These are phyloP conservation scores for Trichophyton rubrum DNA, from an alignment of 2,329 filamentous ascomycete species.

Conservation along the genomic window DNA sequence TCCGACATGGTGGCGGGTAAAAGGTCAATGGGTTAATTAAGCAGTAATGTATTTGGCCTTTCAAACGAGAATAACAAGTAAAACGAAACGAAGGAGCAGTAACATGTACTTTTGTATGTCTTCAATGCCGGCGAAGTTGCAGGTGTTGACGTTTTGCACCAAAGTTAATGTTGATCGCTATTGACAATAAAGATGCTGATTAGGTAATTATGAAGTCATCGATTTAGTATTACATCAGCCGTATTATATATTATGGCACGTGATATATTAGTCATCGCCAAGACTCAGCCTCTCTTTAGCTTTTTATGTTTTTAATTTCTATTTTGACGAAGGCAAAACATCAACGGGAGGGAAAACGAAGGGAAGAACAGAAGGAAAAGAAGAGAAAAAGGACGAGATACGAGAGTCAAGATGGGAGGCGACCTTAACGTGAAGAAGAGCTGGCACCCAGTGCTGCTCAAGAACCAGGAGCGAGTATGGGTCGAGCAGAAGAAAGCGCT, in stretches of 20 bases:
- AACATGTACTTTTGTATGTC: neutral
- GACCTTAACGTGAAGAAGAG: constrained; percentile 92
- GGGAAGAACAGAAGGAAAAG: neutral
- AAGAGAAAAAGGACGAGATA: neutral
- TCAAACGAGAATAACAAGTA: neutral
- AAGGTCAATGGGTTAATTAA: neutral
- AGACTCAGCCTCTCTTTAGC: neutral
- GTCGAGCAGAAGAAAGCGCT: constrained; percentile 85
- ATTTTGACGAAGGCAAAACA: neutral
- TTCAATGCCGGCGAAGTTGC: neutral
- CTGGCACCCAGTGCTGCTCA: constrained; percentile 83
- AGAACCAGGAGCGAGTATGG: constrained; percentile 84
- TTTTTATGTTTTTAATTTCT: neutral
- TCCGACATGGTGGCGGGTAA: constrained; percentile 50
- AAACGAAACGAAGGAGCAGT: neutral
- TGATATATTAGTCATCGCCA: neutral
- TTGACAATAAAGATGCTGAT: neutral
- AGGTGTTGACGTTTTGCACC: too few relatives aligned
- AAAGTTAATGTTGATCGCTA: too few relatives aligned
- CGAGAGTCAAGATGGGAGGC: constrained; percentile 35
- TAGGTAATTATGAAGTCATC: neutral
- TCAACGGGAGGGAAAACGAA: neutral
- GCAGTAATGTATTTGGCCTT: neutral
- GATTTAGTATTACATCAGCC: neutral
- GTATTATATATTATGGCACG: neutral